Evolutionary conservation across 345 rosid species (phyloP), one percentile per base, ranked within the genome.

Genomic region (Populus deltoides): DNA sequence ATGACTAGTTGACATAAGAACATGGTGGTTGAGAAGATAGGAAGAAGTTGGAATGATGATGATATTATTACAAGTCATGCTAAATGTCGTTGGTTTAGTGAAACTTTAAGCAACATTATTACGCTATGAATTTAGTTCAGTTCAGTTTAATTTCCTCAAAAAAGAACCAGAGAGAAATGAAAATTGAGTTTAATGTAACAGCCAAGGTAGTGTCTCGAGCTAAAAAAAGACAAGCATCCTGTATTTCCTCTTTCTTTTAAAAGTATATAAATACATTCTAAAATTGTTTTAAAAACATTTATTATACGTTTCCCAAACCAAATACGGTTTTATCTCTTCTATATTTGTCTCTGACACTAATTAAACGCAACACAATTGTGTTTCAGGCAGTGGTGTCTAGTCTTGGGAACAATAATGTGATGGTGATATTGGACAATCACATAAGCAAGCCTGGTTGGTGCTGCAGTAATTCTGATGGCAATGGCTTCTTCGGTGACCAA

Each of bases 391-490:
- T 93, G 78, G 98, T 95, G 78, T 77, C 90, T n/a, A 86, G 81
- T 81, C 92, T 95, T 24, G 94, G 92, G 36, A 83, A 83, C 15
- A 87, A 89, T 79, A 79, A 85, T 47, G 90, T 97, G 81, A 90
- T 94, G 97, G 97, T 92, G 80, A 92, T 97, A 77, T 74, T 92
- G 7, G 99, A 97, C 89, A 94, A 97, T 86, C 99, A 97, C 86
- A 72, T 97, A 55, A 94, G 91, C 82, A 89, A 86, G 71, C 98
- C 99, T 7, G 97, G 97, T 25, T 97, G 99, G 99, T 97, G 99
- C 31, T 94, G 99, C 79, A 80, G 88, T 67, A 85, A 49, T 72
- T 72, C 39, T 39, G 98, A 97, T 27, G 98, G 92, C 68, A 94
- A 92, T 81, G 97, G 99, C 20, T 97, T 97, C 87, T 92, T 94